A percentile compares a stretch with the other conserved stretches of the same genome.
These are phyloP conservation scores for Plantago elongata DNA, from an alignment of 257 asterid species.

Conservation along the genomic window DNA sequence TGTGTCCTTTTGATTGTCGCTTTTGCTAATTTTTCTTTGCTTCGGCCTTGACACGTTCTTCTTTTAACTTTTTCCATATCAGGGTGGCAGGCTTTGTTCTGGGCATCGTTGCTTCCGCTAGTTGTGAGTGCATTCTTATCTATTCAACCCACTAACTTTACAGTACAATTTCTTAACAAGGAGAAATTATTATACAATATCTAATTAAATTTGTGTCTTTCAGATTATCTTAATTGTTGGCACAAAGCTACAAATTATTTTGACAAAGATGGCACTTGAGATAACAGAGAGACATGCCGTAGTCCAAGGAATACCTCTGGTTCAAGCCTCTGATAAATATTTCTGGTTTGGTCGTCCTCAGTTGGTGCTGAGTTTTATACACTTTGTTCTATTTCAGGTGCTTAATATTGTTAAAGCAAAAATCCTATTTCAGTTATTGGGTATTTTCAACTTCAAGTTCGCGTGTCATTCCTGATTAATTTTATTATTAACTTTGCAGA, in stretches of 20 bases:
- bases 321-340: conserved; percentile 68
- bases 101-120: conserved; percentile 85
- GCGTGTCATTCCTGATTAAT: neutral
- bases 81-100: conserved; percentile 87
- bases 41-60: neutral
- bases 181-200: neutral
- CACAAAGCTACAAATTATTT: conserved; percentile 75
- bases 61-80: conserved; percentile 15
- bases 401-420: neutral
- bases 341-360: conserved; percentile 83
- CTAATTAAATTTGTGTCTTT: conserved; percentile 6
- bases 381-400: conserved; percentile 86
- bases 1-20: conserved; percentile 15
- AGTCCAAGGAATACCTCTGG: conserved; percentile 91
- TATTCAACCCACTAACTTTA: neutral
- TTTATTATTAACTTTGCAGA: conserved; percentile 48
- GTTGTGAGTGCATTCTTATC: conserved; percentile 47
- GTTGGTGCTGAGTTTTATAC: conserved; percentile 70
- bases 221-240: conserved; percentile 88
- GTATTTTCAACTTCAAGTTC: neutral
- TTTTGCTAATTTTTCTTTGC: neutral
- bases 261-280: conserved; percentile 83
- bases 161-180: neutral
- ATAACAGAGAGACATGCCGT: conserved; percentile 79
- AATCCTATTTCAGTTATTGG: too few relatives aligned